Percentiles rank a stretch among this genome's conserved stretches.
Evolutionary conservation across 1,284 basidiomycete genomes (phyloP).

Genomic region (Sporisorium reilianum): DNA sequence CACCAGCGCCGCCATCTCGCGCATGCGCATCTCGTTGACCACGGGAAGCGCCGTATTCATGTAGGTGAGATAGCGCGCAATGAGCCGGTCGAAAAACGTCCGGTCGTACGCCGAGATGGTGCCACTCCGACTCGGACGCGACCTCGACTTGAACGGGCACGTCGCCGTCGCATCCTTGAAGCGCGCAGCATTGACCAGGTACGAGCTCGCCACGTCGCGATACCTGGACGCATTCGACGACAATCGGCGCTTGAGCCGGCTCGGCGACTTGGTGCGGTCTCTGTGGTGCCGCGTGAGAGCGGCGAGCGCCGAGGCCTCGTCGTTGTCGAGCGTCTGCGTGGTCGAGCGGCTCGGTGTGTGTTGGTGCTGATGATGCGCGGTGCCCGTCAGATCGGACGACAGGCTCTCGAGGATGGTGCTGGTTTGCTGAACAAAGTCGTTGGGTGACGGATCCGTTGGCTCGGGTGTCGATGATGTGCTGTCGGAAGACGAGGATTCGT

Average conservation of each 20-base stretch:
- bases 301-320: slow-evolving; percentile 39
- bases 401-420: slow-evolving; percentile 49
- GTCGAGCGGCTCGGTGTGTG: slow-evolving; percentile 3
- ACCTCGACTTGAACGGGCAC: slow-evolving; percentile 26
- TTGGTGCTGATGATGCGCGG: slow-evolving; percentile 22
- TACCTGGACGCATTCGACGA: slow-evolving; percentile 45
- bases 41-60: slow-evolving; percentile 48
- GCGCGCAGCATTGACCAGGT: slow-evolving; percentile 12
- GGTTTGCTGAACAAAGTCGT: slow-evolving; percentile 48
- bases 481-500: slow-evolving; percentile 19
- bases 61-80: slow-evolving; percentile 42
- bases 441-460: slow-evolving; percentile 27
- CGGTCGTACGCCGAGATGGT: slow-evolving; percentile 43
- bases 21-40: slow-evolving; percentile 36
- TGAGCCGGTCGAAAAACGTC: slow-evolving; percentile 40
- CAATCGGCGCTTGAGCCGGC: slow-evolving; percentile 32
- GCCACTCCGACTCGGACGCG: slow-evolving; percentile 17
- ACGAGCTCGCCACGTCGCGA: slow-evolving; percentile 21
- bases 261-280: slow-evolving; percentile 31
- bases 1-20: slow-evolving; percentile 30
- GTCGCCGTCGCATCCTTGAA: slow-evolving; percentile 15
- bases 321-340: slow-evolving; percentile 35
- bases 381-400: slow-evolving; percentile 32
- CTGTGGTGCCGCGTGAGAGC: slow-evolving; percentile 32
- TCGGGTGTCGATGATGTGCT: slow-evolving; percentile 21